A percentile compares a stretch with the other conserved stretches of the same genome.
These are phyloP conservation scores for Verticillium nonalfalfae DNA, from an alignment of 2,329 filamentous ascomycete genomes.

Conservation along the genomic window DNA sequence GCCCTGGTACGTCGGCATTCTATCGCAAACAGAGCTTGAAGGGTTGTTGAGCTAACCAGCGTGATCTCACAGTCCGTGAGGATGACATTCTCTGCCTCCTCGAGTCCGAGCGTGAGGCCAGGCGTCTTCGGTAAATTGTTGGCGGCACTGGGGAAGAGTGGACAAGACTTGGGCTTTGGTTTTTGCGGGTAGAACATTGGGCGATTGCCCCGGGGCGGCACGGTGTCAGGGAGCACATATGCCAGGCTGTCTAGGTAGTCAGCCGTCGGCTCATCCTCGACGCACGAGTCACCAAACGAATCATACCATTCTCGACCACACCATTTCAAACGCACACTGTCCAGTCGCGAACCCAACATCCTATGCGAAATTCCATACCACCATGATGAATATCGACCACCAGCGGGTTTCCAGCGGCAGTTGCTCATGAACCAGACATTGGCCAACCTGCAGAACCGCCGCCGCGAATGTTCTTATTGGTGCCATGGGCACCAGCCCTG, in stretches of 20 bases:
- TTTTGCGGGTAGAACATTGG: background rate
- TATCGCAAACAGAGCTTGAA: background rate
- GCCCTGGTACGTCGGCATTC: conserved; percentile 64
- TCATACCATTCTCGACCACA: background rate
- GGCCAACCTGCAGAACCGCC: too few species aligned
- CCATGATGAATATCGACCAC: background rate
- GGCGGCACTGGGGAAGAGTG: background rate
- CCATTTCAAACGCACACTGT: background rate
- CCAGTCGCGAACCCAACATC: background rate
- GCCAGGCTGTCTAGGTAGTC: background rate
- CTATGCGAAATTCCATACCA: background rate
- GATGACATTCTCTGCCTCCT: conserved; percentile 99
- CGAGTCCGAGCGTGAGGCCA: conserved; percentile 98
- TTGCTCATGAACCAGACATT: background rate
- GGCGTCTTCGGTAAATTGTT: conserved; percentile 79
- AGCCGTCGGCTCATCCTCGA: background rate
- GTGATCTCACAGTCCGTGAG: conserved; percentile 49
- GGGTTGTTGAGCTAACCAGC: background rate
- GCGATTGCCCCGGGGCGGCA: background rate
- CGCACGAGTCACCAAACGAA: background rate
- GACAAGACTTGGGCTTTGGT: background rate
- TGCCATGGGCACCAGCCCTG: background rate
- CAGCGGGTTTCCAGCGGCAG: background rate
- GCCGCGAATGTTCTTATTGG: too few species aligned
- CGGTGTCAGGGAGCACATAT: background rate